Evolutionary conservation across 2,329 filamentous ascomycete species (phyloP).

Genomic region (Fusarium anguioides): DNA sequence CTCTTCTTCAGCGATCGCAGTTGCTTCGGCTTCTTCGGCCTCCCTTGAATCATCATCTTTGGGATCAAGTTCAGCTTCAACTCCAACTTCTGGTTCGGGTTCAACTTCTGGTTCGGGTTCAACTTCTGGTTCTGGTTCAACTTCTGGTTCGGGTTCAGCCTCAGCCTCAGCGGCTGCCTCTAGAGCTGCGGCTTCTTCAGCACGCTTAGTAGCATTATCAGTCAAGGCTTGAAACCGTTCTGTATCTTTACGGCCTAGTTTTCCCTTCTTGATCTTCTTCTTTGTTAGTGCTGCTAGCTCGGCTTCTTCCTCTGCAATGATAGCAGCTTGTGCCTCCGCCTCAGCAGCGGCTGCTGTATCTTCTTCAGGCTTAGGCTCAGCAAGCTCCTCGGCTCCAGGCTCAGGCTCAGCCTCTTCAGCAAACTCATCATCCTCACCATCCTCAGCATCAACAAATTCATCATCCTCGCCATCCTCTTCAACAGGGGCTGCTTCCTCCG

Average conservation of each 20-base stretch:
- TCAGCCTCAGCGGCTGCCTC: slow-evolving; percentile 49
- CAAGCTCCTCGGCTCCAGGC: slow-evolving; percentile 33
- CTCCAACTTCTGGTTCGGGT: slow-evolving; percentile 24
- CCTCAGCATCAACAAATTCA: slow-evolving; percentile 33
- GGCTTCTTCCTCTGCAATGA: slow-evolving; percentile 52
- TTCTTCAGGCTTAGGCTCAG: slow-evolving; percentile 40
- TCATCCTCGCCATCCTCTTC: slow-evolving; percentile 47
- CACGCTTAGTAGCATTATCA: slow-evolving; percentile 17
- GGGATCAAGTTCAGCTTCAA: slow-evolving; percentile 40
- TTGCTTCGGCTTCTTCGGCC: slow-evolving; percentile 42
- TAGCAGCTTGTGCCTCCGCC: slow-evolving; percentile 19
- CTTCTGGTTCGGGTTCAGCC: slow-evolving; percentile 19
- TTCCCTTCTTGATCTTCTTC: slow-evolving; percentile 51
- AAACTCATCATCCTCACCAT: slow-evolving; percentile 19
- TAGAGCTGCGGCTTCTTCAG: slow-evolving; percentile 20
- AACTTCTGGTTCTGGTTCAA: slow-evolving; percentile 46
- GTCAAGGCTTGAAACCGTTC: slow-evolving; percentile 31
- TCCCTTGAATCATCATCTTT: slow-evolving; percentile 20
- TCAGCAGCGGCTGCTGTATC: slow-evolving; percentile 36
- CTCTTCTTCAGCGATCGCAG: slow-evolving; percentile 47
- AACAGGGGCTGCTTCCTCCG: slow-evolving; percentile 43
- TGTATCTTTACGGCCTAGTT: slow-evolving; percentile 38
- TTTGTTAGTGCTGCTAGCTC: slow-evolving; percentile 55
- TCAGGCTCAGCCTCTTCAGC: background rate
- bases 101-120: slow-evolving; percentile 2